These are phyloP conservation scores for Gentiana macrophylla DNA, from an alignment of 257 asterid species.

Conservation along the genomic window DNA sequence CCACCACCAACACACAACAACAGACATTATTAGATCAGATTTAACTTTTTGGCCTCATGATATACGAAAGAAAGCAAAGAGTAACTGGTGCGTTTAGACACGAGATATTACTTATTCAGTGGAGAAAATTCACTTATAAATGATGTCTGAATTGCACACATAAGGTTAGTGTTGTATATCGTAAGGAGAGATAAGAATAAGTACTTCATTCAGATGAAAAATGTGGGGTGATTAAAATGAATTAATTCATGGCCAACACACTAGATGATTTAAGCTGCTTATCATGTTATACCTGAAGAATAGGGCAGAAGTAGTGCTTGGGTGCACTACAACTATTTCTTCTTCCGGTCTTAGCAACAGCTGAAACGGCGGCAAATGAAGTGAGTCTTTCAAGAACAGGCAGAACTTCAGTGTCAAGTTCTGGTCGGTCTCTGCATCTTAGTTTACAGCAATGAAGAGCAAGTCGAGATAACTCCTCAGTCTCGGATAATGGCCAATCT, in stretches of 20 bases:
- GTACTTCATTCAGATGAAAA: too few relatives aligned
- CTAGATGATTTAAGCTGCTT: too few relatives aligned
- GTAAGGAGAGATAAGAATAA: too few relatives aligned
- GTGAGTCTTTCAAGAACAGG: conserved; percentile 57
- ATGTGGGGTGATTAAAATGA: too few relatives aligned
- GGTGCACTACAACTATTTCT: conserved; percentile 29
- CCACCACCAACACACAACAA: background rate
- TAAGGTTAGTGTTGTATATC: too few relatives aligned
- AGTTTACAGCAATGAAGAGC: conserved; percentile 63
- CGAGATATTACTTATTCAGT: too few relatives aligned
- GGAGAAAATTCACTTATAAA: too few relatives aligned
- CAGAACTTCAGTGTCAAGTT: conserved; percentile 69
- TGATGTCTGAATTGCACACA: too few relatives aligned
- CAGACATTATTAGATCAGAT: background rate
- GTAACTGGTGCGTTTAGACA: too few relatives aligned
- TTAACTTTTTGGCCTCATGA: conserved; percentile 6
- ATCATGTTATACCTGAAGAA: conserved; percentile 48
- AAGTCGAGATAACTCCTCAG: conserved; percentile 47
- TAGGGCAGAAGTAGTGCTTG: conserved; percentile 72
- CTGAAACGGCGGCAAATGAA: conserved; percentile 38
- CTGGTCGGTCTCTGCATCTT: conserved; percentile 88
- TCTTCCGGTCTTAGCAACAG: conserved; percentile 15
- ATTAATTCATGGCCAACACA: too few relatives aligned
- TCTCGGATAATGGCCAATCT: conserved; percentile 67
- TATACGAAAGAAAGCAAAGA: too few relatives aligned